Evolutionary conservation across 2,329 filamentous ascomycete genomes (phyloP), one percentile per base, ranked within the genome.

Genomic region (Talaromyces rugulosus): DNA sequence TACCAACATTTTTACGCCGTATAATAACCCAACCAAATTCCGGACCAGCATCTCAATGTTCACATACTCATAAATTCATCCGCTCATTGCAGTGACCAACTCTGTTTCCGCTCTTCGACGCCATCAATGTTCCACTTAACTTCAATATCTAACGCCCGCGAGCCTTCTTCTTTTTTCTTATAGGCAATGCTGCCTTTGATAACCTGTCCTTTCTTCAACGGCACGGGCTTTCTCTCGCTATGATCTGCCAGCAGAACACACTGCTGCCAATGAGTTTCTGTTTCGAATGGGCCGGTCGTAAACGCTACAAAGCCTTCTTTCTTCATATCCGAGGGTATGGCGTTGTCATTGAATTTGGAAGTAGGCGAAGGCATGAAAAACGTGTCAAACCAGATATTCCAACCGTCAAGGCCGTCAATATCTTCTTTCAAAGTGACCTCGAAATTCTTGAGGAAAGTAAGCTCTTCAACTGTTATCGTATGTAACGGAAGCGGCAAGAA

Each of bases 341-440:
- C 85, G 57, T 86, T 85, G n/a, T 83, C 76, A 33, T 82, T 77
- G 54, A 85, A 72, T 31, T 71, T 68, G 56, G 78, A 74, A 40
- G 82, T 77, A 40, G 83, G 79, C 0, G 84, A 83, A 9, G 87
- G 86, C 66, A 89, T 85, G 77, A 97, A 97, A 81, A 95, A 95
- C 28, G 89, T 94, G 74, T 98, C 94, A 73, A 97, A 97, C 91
- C 93, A 97, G 67, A 96, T 84, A 14, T 92, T 82, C 75, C 92
- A 96, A 4, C 91, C 94, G 71, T 97, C 92, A n/a, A 97, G 79
- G 1, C 82, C 79, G 63, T 90, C 86, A 60, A 89, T 80, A 64
- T 89, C 84, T 52, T 83, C 78, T 1, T 80, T 82, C 5, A 95
- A 71, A 16, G 80, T 83, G 9, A 87, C 83, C 60, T 83, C 73